phyloP scores from a whole-genome alignment of 2,329 filamentous ascomycete genomes.

The Cephalotrichum gorgonifer region DNA sequence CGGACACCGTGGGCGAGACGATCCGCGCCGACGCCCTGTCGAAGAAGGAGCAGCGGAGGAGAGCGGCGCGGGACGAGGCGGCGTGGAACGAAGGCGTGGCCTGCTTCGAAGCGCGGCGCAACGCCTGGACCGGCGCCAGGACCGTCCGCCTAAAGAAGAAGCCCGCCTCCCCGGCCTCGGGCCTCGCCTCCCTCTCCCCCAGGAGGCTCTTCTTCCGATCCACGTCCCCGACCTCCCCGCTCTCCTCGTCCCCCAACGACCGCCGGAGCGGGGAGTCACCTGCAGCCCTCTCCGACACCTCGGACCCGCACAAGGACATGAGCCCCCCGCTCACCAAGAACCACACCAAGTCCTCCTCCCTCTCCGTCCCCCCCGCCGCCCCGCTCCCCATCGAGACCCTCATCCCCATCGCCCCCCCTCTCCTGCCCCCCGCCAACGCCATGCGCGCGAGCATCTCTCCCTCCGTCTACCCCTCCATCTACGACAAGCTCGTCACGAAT shows the following conservation, averaged over 20 bases:
- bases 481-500: conserved; percentile 78
- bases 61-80: conserved; percentile 52
- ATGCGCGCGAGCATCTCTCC: conserved; percentile 70
- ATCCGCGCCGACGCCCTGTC: conserved; percentile 31
- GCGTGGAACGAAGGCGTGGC: conserved; percentile 72
- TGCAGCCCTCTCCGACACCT: conserved; percentile 29
- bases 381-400: conserved; percentile 39
- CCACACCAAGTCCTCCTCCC: not conserved
- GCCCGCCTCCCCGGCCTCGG: conserved; percentile 25
- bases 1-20: conserved; percentile 32
- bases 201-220: conserved; percentile 41
- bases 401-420: conserved; percentile 61
- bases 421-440: conserved; percentile 63
- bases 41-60: conserved; percentile 45
- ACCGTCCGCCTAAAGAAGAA: conserved; percentile 43
- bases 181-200: conserved; percentile 32
- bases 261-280: conserved; percentile 19
- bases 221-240: conserved; percentile 18
- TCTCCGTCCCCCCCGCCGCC: conserved; percentile 3
- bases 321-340: conserved; percentile 8
- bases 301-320: conserved; percentile 27
- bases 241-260: conserved; percentile 11
- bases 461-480: conserved; percentile 68
- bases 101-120: conserved; percentile 66
- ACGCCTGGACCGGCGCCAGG: conserved; percentile 77